Evolutionary conservation across 2,329 filamentous ascomycete species (phyloP).

Genomic region (Arthrinium phaeospermum): DNA sequence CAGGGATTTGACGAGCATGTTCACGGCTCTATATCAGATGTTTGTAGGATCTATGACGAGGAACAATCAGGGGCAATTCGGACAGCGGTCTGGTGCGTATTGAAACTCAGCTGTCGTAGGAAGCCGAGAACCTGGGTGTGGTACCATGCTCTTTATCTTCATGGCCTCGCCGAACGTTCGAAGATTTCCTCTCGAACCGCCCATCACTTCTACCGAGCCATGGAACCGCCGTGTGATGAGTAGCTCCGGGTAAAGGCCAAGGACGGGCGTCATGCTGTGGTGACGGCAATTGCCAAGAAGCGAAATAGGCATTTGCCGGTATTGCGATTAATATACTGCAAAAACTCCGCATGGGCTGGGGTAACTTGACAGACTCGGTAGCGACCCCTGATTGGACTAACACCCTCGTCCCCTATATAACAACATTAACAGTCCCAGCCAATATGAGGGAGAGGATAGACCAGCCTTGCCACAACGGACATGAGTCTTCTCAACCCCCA

Average conservation of each 20-base stretch:
- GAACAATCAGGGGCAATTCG: background rate
- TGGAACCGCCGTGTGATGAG: background rate
- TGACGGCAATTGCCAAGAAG: slow-evolving; percentile 14
- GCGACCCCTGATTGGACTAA: background rate
- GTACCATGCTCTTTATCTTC: background rate
- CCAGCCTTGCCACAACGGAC: background rate
- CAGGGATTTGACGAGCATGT: slow-evolving; percentile 39
- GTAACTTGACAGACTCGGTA: background rate
- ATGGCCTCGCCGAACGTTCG: background rate
- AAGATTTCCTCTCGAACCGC: background rate
- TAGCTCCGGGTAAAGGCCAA: slow-evolving; percentile 17
- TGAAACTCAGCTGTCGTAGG: background rate
- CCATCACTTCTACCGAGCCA: slow-evolving; percentile 4
- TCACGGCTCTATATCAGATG: background rate
- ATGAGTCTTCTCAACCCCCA: background rate
- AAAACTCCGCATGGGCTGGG: slow-evolving; percentile 5
- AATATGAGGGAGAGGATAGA: background rate
- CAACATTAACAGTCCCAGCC: background rate
- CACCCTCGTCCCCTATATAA: background rate
- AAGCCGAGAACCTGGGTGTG: background rate
- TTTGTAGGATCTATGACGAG: slow-evolving; percentile 1
- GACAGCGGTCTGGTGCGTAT: background rate
- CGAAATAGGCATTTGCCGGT: slow-evolving; percentile 19
- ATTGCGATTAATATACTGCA: slow-evolving; percentile 18
- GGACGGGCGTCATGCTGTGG: background rate